phyloP scores from a whole-genome alignment of 108 stramenopile genomes.

The Skeletonema tropicum region DNA sequence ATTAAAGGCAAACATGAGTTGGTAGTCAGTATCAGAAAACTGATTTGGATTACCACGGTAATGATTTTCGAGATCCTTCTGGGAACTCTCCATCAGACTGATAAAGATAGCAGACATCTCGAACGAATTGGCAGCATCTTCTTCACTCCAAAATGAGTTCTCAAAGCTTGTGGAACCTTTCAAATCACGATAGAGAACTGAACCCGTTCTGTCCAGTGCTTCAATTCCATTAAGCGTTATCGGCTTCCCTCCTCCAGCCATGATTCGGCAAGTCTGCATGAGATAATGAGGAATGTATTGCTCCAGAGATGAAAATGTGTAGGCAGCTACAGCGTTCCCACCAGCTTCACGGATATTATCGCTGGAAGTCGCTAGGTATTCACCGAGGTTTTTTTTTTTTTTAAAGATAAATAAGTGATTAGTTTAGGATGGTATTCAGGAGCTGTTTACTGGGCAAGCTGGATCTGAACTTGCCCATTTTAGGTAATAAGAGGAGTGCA shows the following conservation, averaged over 20 bases:
- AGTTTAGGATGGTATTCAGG: too few relatives aligned
- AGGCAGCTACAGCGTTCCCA: slow-evolving; percentile 85
- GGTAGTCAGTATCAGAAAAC: slow-evolving; percentile 76
- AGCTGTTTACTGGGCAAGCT: too few relatives aligned
- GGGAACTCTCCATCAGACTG: slow-evolving; percentile 85
- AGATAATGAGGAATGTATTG: slow-evolving; percentile 85
- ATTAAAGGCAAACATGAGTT: slow-evolving; percentile 84
- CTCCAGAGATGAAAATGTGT: slow-evolving; percentile 82
- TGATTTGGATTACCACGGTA: slow-evolving; percentile 71
- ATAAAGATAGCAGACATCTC: slow-evolving; percentile 85
- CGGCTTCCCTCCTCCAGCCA: slow-evolving; percentile 70
- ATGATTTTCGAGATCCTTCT: slow-evolving; percentile 77
- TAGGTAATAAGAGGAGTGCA: too few relatives aligned
- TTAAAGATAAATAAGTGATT: too few relatives aligned
- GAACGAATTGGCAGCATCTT: slow-evolving; percentile 82
- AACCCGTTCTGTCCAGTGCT: slow-evolving; percentile 80
- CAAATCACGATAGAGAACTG: slow-evolving; percentile 87
- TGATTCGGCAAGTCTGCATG: slow-evolving; percentile 81
- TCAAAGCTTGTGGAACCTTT: slow-evolving; percentile 87
- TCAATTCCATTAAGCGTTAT: slow-evolving; percentile 86
- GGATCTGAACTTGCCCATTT: too few relatives aligned
- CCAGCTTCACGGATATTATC: slow-evolving; percentile 85
- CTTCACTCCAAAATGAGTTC: slow-evolving; percentile 88
- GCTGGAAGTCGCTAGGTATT: slow-evolving; percentile 80
- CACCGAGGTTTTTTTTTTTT: slow-evolving; percentile 86